A percentile compares a stretch with the other conserved stretches of the same genome.
These are phyloP conservation scores for Schwanniomyces etchellsii DNA, from an alignment of 1,139 yeast species.

Conservation along the genomic window DNA sequence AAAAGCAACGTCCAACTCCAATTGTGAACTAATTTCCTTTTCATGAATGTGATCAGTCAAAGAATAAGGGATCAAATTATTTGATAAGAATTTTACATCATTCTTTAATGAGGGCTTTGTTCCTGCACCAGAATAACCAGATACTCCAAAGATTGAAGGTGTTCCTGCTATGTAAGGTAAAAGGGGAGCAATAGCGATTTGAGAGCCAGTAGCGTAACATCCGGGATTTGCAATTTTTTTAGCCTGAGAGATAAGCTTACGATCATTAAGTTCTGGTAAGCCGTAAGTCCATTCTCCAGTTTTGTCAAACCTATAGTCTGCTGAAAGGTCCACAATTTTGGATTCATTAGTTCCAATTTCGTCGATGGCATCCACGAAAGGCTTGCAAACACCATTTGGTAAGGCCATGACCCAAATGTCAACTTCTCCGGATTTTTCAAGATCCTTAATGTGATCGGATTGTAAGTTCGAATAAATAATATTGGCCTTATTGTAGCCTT, in stretches of 20 bases:
- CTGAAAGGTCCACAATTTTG: slow-evolving; percentile 86
- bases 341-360: slow-evolving; percentile 54
- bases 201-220: slow-evolving; percentile 97
- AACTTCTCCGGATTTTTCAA: slow-evolving; percentile 72
- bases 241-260: slow-evolving; percentile 65
- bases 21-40: slow-evolving; percentile 77
- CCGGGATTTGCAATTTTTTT: slow-evolving; percentile 93
- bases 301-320: slow-evolving; percentile 91
- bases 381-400: slow-evolving; percentile 97
- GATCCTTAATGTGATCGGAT: slow-evolving; percentile 72
- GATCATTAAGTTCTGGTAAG: slow-evolving; percentile 72
- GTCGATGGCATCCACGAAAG: slow-evolving; percentile 92
- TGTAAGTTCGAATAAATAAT: slow-evolving; percentile 81
- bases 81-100: slow-evolving; percentile 63
- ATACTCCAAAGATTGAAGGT: slow-evolving; percentile 89
- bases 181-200: slow-evolving; percentile 86
- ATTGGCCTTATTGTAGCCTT: slow-evolving; percentile 79
- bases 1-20: slow-evolving; percentile 78
- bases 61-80: slow-evolving; percentile 92
- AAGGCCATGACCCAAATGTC: slow-evolving; percentile 99
- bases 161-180: slow-evolving; percentile 55
- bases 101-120: slow-evolving; percentile 97
- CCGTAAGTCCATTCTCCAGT: slow-evolving; percentile 91
- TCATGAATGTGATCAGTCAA: slow-evolving; percentile 96
- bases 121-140: slow-evolving; percentile 99